These are phyloP conservation scores for Penicillium soppii DNA, from an alignment of 495 filamentous ascomycete genomes.

Conservation along the genomic window DNA sequence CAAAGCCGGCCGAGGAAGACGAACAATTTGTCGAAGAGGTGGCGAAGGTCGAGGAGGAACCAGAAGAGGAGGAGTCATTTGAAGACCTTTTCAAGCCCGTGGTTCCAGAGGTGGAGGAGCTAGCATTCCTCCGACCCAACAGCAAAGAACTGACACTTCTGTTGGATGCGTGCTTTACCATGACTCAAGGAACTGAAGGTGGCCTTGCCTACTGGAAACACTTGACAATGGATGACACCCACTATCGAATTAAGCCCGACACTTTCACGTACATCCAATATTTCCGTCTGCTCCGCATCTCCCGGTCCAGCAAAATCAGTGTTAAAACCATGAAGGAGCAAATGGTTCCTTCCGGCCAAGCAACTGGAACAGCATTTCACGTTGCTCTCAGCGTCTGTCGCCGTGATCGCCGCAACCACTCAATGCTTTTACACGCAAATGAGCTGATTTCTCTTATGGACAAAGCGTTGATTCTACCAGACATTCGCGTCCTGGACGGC, in stretches of 20 bases:
- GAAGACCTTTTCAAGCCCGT: constrained; percentile 39
- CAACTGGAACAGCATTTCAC: constrained; percentile 58
- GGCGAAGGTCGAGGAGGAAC: constrained; percentile 10
- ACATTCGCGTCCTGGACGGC: constrained; percentile 29
- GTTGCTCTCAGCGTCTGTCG: constrained; percentile 68
- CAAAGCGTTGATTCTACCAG: constrained; percentile 29
- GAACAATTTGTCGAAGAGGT: constrained; percentile 10
- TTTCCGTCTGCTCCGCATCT: constrained; percentile 64
- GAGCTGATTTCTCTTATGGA: constrained; percentile 59
- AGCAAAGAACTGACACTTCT: constrained; percentile 70
- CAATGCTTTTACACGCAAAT: constrained; percentile 55
- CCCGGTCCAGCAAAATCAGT: constrained; percentile 56
- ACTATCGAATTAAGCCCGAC: constrained; percentile 64
- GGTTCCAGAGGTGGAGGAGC: constrained; percentile 5
- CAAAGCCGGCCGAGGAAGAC: not conserved
- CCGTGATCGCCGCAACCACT: constrained; percentile 68
- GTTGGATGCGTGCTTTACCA: constrained; percentile 53
- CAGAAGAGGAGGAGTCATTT: constrained; percentile 29
- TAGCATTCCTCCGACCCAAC: constrained; percentile 45
- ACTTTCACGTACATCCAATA: constrained; percentile 61
- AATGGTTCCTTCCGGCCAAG: constrained; percentile 32
- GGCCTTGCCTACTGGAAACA: constrained; percentile 71
- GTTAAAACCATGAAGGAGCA: constrained; percentile 54
- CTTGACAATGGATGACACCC: constrained; percentile 49
- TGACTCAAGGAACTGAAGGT: constrained; percentile 27